Evolutionary conservation across 2,329 filamentous ascomycete species (phyloP).

Genomic region (Pseudocercospora fijiensis): DNA sequence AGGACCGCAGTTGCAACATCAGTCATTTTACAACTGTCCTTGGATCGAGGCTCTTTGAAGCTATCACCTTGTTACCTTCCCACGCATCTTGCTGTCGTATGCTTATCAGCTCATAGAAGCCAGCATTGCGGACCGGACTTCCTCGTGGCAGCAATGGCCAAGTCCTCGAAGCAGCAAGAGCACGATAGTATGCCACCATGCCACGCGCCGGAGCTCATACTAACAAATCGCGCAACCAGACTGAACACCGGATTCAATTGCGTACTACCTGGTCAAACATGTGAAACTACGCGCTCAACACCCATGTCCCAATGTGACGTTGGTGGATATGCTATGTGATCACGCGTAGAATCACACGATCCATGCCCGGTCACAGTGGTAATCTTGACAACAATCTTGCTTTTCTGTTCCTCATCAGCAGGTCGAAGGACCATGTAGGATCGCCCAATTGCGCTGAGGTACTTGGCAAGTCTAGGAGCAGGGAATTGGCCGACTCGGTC

Average conservation of each 20-base stretch:
- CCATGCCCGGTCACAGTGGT: too few species aligned
- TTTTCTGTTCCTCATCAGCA: background rate
- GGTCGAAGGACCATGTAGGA: constrained; percentile 10
- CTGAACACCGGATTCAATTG: background rate
- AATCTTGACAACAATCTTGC: too few species aligned
- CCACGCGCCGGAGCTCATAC: background rate
- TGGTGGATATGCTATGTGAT: background rate
- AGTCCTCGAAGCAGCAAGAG: background rate
- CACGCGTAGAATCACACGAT: background rate
- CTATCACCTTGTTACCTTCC: background rate
- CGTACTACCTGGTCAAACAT: background rate
- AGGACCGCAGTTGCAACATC: background rate
- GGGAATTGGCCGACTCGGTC: constrained; percentile 33
- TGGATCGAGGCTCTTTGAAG: background rate
- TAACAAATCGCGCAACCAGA: background rate
- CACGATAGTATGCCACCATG: background rate
- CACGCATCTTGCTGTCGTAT: background rate
- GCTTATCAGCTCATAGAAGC: background rate
- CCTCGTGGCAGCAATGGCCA: background rate
- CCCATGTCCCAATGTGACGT: background rate
- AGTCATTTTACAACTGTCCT: background rate
- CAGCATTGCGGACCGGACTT: background rate
- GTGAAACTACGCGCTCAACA: background rate
- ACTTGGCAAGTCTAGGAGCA: constrained; percentile 40
- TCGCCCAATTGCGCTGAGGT: constrained; percentile 40